Base-by-base conservation (phyloP, 345 rosid genomes). In the Limnanthes douglasii region DNA sequence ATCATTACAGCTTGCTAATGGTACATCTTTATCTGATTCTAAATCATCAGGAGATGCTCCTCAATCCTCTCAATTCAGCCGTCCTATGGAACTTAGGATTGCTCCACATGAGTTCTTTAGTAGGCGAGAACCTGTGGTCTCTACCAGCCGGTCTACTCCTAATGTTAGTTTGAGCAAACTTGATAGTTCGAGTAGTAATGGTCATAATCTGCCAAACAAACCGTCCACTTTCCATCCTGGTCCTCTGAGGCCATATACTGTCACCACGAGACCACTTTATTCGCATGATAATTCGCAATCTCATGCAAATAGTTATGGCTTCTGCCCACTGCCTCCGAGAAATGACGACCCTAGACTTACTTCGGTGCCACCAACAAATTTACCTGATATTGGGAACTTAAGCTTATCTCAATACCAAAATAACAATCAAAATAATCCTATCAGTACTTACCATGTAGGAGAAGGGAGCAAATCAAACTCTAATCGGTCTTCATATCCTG, bases 21-120 rank as follows among this genome's bases (percentile, higher is more conserved):
- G 16, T 50, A 41, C 6, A 18, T 31, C 7, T n/a, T 23, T 46
- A 3, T 57, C 37, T 29, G 51, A n/a, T 25, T 4, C 51, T 15
- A 61, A 57, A 39, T 40, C 31, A 18, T 17, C 47, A 15, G 48
- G n/a, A n/a, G n/a, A n/a, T n/a, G n/a, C 60, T 30, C 54, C 13
- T 15, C 72, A 72, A 25, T 38, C 45, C 38, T 14, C 31, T 22
- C 58, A 58, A 11, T 41, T 39, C 21, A 66, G 47, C 39, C 77
- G 67, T 15, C 14, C 73, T 16, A 19, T 36, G 49, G 50, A 29
- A 45, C 46, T 75, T 46, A 81, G 68, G 77, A 82, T 66, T 69
- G 71, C 84, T n/a, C 88, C 94, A 0, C 94, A 78, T 40, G 97
- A 86, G 51, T 65, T 60, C 45, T 72, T 64, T 56, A 58, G 60